Conservation (phyloP, 139 green algal species). For the Nannochloris sp. region DNA sequence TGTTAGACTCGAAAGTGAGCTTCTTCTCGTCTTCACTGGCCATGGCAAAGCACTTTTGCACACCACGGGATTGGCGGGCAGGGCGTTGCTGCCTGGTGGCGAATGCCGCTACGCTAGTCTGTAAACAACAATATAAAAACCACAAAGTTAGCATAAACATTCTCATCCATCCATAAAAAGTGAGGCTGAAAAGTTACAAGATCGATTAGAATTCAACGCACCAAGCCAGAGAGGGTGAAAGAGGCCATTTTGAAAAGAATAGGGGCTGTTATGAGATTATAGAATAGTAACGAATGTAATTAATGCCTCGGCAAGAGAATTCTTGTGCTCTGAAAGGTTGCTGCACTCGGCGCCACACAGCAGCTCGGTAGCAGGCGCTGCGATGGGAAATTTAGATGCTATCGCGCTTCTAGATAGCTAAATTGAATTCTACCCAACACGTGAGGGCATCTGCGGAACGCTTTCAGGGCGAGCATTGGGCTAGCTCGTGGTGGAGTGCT, state of each 20-base stretch:
- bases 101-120: slow-evolving; percentile 3
- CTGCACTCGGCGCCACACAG: too few relatives aligned
- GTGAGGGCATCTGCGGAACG: too few relatives aligned
- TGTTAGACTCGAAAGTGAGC: slow-evolving; percentile 23
- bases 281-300: too few relatives aligned
- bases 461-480: too few relatives aligned
- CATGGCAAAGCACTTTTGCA: slow-evolving; percentile 3
- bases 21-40: slow-evolving; percentile 14
- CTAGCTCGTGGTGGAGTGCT: too few relatives aligned
- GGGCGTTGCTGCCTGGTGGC: slow-evolving; percentile 8
- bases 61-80: background rate
- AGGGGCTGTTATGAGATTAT: background rate
- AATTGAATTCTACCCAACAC: too few relatives aligned
- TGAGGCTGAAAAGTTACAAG: background rate
- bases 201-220: background rate
- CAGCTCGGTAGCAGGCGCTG: too few relatives aligned
- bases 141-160: background rate
- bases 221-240: background rate
- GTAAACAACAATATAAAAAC: background rate
- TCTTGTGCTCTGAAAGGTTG: too few relatives aligned
- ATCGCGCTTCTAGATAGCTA: too few relatives aligned
- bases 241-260: background rate
- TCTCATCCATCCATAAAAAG: background rate
- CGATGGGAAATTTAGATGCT: too few relatives aligned
- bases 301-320: too few relatives aligned